Evolutionary conservation across 1,284 basidiomycete genomes (phyloP), one percentile per base, ranked within the genome.

Genomic region (Cystobasidium pallidum): DNA sequence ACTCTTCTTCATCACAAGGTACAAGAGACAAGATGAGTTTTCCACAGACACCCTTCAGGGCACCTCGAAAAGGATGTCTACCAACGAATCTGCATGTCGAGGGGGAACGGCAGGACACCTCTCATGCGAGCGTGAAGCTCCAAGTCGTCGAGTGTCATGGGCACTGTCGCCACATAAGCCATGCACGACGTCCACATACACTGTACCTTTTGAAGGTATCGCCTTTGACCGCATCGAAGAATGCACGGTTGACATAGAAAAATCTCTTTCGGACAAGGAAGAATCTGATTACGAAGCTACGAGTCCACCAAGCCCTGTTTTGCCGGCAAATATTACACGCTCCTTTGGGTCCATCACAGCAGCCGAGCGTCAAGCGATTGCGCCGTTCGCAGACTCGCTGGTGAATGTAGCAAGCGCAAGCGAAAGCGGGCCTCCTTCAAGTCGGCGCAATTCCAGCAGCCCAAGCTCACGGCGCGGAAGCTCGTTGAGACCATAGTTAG

Each of bases 1-100:
- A 64, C 54, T 75, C 61, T 76, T 59, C 70, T 58, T 75, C 49
- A 67, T 76, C 45, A 75, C 75, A 3, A 36, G 72, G 3, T 17
- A 34, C 2, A 41, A 34, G 13, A 15, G 28, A 1, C 55, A 58
- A 3, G 62, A 73, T 51, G 70, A 74, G n/a, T 34, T 52, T 0
- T 52, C 41, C 24, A 49, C 43, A 13, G 62, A 51, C 26, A 49
- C 62, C 11, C 17, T 51, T n/a, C 26, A 30, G 10, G 34, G n/a
- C 3, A 19, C 54, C 3, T 57, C 54, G 8, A 57, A 34, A 10
- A 10, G 28, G 36, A 34, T n/a, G 6, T 10, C 49, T 6, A 51
- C n/a, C 4, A 19, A n/a, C 6, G 54, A 15, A 19, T 32, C 7
- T 10, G 4, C 15, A 1, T 4, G 6, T 2, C 19, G 54, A 15